Evolutionary conservation across 108 stramenopile genomes (phyloP).

Genomic region (Chaetoceros tenuissimus): DNA sequence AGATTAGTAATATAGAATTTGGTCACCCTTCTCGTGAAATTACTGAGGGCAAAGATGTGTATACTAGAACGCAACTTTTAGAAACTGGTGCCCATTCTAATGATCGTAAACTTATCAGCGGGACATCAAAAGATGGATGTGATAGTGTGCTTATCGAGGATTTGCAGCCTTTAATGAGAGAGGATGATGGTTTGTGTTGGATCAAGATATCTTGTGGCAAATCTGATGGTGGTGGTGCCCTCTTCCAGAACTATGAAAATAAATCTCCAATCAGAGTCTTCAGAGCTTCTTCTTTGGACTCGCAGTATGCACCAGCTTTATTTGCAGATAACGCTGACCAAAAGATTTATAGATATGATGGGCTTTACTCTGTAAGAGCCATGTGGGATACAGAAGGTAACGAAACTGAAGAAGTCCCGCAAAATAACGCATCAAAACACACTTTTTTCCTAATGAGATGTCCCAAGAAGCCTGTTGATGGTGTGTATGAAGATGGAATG

Average conservation of each 20-base stretch:
- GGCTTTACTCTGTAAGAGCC: slow-evolving; percentile 33
- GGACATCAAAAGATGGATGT: slow-evolving; percentile 38
- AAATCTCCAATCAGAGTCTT: slow-evolving; percentile 36
- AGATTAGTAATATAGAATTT: slow-evolving; percentile 5
- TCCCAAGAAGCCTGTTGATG: slow-evolving; percentile 33
- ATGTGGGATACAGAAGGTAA: slow-evolving; percentile 35
- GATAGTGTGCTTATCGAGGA: slow-evolving; percentile 30
- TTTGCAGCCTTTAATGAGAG: slow-evolving; percentile 19
- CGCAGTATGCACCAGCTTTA: slow-evolving; percentile 23
- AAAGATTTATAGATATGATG: slow-evolving; percentile 42
- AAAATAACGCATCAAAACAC: slow-evolving; percentile 26
- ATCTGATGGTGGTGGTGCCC: slow-evolving; percentile 30
- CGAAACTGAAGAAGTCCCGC: slow-evolving; percentile 26
- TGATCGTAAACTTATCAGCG: slow-evolving; percentile 31
- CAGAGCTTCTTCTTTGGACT: slow-evolving; percentile 25
- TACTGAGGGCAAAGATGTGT: slow-evolving; percentile 35
- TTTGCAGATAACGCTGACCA: slow-evolving; percentile 16
- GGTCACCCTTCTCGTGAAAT: slow-evolving; percentile 28
- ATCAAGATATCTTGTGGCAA: slow-evolving; percentile 27
- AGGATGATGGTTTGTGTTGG: slow-evolving; percentile 34
- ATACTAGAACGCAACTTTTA: slow-evolving; percentile 25
- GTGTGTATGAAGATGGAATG: slow-evolving; percentile 21
- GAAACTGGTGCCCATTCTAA: slow-evolving; percentile 19
- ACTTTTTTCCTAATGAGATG: slow-evolving; percentile 28
- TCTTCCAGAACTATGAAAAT: slow-evolving; percentile 27